These are phyloP conservation scores for Hordeum pubiflorum DNA, from an alignment of 202 grass and related monocot genomes.

Conservation along the genomic window DNA sequence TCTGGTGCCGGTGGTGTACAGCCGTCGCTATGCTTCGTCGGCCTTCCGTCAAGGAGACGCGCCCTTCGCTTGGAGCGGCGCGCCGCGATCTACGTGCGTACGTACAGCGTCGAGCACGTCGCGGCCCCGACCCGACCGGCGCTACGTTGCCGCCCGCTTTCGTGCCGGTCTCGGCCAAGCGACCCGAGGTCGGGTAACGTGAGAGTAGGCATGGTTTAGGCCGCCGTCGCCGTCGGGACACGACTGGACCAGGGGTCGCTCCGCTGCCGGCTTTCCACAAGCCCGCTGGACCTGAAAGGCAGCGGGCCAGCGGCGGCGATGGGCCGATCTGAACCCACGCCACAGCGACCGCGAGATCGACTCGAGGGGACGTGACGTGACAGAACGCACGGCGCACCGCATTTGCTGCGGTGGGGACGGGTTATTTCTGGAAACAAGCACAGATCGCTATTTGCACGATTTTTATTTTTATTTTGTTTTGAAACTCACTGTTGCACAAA, in stretches of 20 bases:
- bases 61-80: neutral
- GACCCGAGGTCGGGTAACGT: neutral
- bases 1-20: too few relatives aligned
- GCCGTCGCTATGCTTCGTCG: too few relatives aligned
- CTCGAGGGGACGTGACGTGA: too few relatives aligned
- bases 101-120: too few relatives aligned
- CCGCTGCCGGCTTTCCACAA: conserved; percentile 5
- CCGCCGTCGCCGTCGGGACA: neutral
- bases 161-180: neutral
- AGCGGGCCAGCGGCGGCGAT: neutral
- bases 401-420: too few relatives aligned
- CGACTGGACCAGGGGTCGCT: neutral
- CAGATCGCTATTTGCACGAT: too few relatives aligned
- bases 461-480: too few relatives aligned
- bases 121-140: neutral
- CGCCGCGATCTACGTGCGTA: neutral
- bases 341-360: neutral
- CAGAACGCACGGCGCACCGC: too few relatives aligned
- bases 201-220: neutral
- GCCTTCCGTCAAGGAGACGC: neutral
- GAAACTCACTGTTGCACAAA: too few relatives aligned
- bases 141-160: neutral
- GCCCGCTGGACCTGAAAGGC: neutral
- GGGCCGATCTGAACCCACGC: neutral
- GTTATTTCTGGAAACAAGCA: too few relatives aligned